phyloP scores from a whole-genome alignment of 2,329 filamentous ascomycete genomes.

The Thyridium curvatum region DNA sequence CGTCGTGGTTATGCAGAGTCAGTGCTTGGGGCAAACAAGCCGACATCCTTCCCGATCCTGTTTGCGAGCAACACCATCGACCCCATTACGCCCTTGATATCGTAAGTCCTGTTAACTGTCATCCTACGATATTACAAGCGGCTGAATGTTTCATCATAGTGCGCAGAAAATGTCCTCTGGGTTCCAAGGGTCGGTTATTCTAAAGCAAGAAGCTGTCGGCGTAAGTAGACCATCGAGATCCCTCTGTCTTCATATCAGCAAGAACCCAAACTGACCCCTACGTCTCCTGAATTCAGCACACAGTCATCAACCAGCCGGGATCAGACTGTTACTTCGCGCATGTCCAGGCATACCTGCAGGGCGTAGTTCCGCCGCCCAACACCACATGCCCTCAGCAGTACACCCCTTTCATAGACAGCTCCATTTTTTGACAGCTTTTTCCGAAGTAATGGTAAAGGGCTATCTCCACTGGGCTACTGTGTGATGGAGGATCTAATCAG shows the following conservation, averaged over 20 bases:
- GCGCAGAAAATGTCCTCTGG: constrained; percentile 18
- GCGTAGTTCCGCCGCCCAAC: constrained; percentile 15
- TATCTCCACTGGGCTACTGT: no score
- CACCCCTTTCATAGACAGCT: constrained; percentile 19
- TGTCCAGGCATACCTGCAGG: constrained; percentile 28
- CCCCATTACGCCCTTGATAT: constrained; percentile 27
- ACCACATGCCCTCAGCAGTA: constrained; percentile 20
- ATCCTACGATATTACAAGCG: background rate
- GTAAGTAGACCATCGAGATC: constrained; percentile 22
- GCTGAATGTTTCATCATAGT: constrained; percentile 12
- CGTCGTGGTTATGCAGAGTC: constrained; percentile 11
- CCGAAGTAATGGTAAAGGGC: no score
- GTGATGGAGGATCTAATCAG: no score
- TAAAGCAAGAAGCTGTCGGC: constrained; percentile 23
- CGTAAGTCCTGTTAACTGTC: constrained; percentile 14
- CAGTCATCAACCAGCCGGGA: constrained; percentile 16
- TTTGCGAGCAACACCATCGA: constrained; percentile 31
- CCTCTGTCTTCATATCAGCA: constrained; percentile 2
- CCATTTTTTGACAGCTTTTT: no score
- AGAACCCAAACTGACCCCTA: no score
- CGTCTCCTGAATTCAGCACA: constrained; percentile 17
- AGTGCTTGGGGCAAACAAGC: constrained; percentile 10
- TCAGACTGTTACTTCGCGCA: constrained; percentile 27
- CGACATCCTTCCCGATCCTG: constrained; percentile 25
- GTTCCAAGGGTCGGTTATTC: constrained; percentile 21